Conservation (phyloP, 306 rosid species). For the Elaeagnus macrophylla region DNA sequence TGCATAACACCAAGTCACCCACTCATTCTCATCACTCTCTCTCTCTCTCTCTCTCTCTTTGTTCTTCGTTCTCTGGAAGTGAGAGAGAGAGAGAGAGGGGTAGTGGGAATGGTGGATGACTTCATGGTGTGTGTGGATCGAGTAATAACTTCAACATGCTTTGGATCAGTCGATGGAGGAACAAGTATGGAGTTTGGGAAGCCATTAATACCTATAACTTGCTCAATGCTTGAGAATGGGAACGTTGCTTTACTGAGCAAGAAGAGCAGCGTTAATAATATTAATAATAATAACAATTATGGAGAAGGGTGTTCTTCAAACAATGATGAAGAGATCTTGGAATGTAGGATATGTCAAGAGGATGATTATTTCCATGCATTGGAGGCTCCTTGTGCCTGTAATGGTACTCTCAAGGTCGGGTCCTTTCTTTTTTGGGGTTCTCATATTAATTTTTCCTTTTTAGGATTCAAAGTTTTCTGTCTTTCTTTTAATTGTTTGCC, state of each 20-base stretch:
- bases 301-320: neutral
- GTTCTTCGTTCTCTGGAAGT: neutral
- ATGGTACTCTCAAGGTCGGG: constrained; percentile 16
- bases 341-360: constrained; percentile 17
- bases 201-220: neutral
- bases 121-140: constrained; percentile 13
- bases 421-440: neutral
- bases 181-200: neutral
- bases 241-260: neutral
- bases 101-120: constrained; percentile 5
- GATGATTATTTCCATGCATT: constrained; percentile 7
- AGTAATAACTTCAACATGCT: neutral
- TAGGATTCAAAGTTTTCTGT: too few relatives aligned
- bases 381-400: constrained; percentile 21
- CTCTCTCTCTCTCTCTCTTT: constrained; percentile 1
- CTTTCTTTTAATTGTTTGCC: too few relatives aligned
- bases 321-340: constrained; percentile 6
- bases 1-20: neutral
- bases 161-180: neutral
- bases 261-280: neutral
- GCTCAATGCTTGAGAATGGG: neutral
- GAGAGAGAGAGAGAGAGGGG: neutral
- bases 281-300: too few relatives aligned
- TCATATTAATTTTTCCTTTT: too few relatives aligned
- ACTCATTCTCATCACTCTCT: neutral